Percentiles rank a stretch among this genome's conserved stretches.
Evolutionary conservation across 192 early-diverging fungal species (phyloP).

Genomic region (Coemansia sp.): DNA sequence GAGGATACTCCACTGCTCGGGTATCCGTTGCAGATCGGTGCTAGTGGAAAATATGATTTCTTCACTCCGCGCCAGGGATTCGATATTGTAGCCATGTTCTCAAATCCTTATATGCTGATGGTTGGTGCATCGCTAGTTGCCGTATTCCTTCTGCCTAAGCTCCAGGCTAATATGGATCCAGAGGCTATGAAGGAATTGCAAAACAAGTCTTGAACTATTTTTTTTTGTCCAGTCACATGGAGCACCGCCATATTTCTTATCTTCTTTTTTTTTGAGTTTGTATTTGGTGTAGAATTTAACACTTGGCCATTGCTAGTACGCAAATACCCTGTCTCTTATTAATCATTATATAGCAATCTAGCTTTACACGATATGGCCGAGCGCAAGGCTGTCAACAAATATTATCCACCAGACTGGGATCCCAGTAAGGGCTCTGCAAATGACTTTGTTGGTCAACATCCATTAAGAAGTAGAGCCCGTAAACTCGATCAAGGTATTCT

Average conservation of each 20-base stretch:
- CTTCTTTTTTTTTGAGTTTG: slow-evolving; percentile 3
- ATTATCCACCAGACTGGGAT: slow-evolving; percentile 89
- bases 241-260: background rate
- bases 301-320: no score
- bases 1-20: slow-evolving; percentile 35
- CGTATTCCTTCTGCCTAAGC: slow-evolving; percentile 65
- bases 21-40: slow-evolving; percentile 48
- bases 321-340: no score
- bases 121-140: slow-evolving; percentile 57
- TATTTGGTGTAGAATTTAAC: background rate
- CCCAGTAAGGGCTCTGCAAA: slow-evolving; percentile 82
- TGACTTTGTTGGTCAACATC: slow-evolving; percentile 83
- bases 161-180: slow-evolving; percentile 62
- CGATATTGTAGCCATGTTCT: slow-evolving; percentile 59
- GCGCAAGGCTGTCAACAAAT: slow-evolving; percentile 61
- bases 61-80: slow-evolving; percentile 60
- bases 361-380: slow-evolving; percentile 19
- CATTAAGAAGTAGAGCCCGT: slow-evolving; percentile 79
- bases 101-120: slow-evolving; percentile 71
- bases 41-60: slow-evolving; percentile 49
- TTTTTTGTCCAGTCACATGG: slow-evolving; percentile 1
- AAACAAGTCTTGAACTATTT: slow-evolving; percentile 16
- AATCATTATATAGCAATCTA: background rate
- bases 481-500: slow-evolving; percentile 90
- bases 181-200: slow-evolving; percentile 55